Conservation (phyloP, 129 eudicot genomes). For the Flaveria linearis region DNA sequence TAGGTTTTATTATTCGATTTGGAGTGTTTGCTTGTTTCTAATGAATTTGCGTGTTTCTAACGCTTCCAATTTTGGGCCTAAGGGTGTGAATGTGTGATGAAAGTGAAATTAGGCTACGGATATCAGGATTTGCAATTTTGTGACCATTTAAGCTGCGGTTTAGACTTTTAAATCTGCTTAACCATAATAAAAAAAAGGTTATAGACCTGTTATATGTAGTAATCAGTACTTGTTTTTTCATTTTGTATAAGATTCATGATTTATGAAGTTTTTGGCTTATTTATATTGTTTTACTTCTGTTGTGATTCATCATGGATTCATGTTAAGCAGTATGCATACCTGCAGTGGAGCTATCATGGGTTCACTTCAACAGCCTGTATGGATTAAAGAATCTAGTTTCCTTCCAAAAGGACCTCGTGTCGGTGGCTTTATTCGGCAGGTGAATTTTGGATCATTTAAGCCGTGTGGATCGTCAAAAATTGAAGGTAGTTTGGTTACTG, state of each 20-base stretch:
- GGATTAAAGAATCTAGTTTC: slow-evolving; percentile 44
- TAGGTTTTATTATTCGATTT: not conserved
- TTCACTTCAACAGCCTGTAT: slow-evolving; percentile 64
- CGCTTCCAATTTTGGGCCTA: not conserved
- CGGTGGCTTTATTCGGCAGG: slow-evolving; percentile 29
- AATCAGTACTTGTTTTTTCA: not conserved
- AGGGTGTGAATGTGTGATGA: not conserved
- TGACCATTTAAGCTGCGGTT: not conserved
- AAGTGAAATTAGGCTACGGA: not conserved
- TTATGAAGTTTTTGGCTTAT: not conserved
- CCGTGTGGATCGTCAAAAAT: slow-evolving; percentile 49
- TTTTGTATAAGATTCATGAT: not conserved
- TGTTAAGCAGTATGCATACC: slow-evolving; percentile 59
- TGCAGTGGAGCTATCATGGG: slow-evolving; percentile 59
- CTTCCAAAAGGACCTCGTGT: slow-evolving; percentile 42
- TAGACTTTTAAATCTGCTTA: not conserved
- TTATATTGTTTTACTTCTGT: slow-evolving; percentile 1
- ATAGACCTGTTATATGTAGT: not conserved
- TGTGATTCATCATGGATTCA: not conserved
- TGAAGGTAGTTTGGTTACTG: slow-evolving; percentile 55
- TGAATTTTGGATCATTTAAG: slow-evolving; percentile 47
- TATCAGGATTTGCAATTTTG: slow-evolving; percentile 7
- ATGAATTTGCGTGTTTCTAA: not conserved
- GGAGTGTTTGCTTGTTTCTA: not conserved
- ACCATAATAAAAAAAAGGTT: not conserved